These are phyloP conservation scores for Chlorella sp. DNA, from an alignment of 139 green algal genomes.

Conservation along the genomic window DNA sequence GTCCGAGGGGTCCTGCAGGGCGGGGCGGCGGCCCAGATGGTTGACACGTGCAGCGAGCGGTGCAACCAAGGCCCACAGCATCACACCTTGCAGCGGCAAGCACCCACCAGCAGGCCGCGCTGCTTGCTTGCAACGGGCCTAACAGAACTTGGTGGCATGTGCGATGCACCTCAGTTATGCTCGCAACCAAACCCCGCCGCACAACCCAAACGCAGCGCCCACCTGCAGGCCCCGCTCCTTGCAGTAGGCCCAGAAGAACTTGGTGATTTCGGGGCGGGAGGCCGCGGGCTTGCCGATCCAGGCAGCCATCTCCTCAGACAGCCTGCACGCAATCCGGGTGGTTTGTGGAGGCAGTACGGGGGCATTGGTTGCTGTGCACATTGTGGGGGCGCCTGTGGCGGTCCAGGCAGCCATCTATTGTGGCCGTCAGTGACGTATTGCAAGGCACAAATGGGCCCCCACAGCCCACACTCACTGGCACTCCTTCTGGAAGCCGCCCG, in stretches of 20 bases:
- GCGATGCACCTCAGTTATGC: background rate
- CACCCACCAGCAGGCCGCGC: background rate
- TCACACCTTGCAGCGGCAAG: too few relatives aligned
- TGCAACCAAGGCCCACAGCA: background rate
- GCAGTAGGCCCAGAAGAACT: slow-evolving; percentile 63
- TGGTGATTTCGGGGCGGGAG: slow-evolving; percentile 55
- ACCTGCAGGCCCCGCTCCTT: slow-evolving; percentile 41
- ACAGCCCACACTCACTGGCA: slow-evolving; percentile 10
- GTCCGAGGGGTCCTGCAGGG: slow-evolving; percentile 51
- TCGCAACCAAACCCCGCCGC: background rate
- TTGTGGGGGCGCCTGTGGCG: too few relatives aligned
- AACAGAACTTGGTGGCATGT: background rate
- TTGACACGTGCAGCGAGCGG: too few relatives aligned
- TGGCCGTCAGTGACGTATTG: background rate
- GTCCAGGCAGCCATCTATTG: too few relatives aligned
- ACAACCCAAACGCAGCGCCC: background rate
- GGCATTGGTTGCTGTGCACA: too few relatives aligned
- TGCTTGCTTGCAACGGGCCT: background rate
- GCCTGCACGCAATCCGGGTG: background rate
- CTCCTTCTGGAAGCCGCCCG: slow-evolving; percentile 56
- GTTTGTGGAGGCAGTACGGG: background rate
- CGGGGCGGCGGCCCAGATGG: too few relatives aligned
- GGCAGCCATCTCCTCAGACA: slow-evolving; percentile 54
- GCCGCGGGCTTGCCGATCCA: slow-evolving; percentile 50
- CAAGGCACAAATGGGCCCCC: too few relatives aligned